Conservation (phyloP, 1,284 basidiomycete genomes). For the Sporisorium exsertum region DNA sequence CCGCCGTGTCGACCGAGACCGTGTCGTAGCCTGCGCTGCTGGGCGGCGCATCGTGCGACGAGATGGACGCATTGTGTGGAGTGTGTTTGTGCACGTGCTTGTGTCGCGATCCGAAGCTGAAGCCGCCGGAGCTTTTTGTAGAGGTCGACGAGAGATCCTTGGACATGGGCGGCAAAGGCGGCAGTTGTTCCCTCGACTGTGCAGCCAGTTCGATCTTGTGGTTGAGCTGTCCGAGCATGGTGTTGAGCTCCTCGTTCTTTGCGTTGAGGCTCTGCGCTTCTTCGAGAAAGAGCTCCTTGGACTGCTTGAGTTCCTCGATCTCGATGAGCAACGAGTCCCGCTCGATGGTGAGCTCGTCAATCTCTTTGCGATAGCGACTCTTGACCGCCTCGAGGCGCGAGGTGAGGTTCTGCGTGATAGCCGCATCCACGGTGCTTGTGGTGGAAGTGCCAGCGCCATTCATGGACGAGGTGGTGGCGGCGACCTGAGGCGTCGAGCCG, state of each 20-base stretch:
- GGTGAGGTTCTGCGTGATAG: conserved; percentile 80
- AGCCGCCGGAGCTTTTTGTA: conserved; percentile 31
- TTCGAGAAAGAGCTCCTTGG: conserved; percentile 86
- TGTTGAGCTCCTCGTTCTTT: conserved; percentile 90
- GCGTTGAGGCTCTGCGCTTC: conserved; percentile 90
- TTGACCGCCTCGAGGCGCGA: conserved; percentile 90
- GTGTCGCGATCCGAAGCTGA: conserved; percentile 54
- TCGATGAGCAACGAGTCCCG: conserved; percentile 83
- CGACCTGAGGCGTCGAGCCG: conserved; percentile 6
- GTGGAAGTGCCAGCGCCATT: conserved; percentile 21
- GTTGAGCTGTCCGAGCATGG: conserved; percentile 78
- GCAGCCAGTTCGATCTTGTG: conserved; percentile 49
- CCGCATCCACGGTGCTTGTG: conserved; percentile 26
- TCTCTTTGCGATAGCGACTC: conserved; percentile 85
- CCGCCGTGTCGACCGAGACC: conserved; percentile 65
- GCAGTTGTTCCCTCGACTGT: conserved; percentile 32
- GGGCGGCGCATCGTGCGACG: conserved; percentile 42
- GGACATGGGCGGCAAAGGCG: conserved; percentile 23
- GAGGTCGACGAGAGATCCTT: conserved; percentile 24
- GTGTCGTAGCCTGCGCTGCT: conserved; percentile 40
- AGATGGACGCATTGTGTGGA: conserved; percentile 44
- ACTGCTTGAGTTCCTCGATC: conserved; percentile 85
- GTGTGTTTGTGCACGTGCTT: conserved; percentile 41
- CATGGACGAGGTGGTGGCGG: conserved; percentile 1
- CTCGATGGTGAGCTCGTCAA: conserved; percentile 84